Conservation (phyloP, 1,284 basidiomycete genomes). For the Coriolopsis trogii region DNA sequence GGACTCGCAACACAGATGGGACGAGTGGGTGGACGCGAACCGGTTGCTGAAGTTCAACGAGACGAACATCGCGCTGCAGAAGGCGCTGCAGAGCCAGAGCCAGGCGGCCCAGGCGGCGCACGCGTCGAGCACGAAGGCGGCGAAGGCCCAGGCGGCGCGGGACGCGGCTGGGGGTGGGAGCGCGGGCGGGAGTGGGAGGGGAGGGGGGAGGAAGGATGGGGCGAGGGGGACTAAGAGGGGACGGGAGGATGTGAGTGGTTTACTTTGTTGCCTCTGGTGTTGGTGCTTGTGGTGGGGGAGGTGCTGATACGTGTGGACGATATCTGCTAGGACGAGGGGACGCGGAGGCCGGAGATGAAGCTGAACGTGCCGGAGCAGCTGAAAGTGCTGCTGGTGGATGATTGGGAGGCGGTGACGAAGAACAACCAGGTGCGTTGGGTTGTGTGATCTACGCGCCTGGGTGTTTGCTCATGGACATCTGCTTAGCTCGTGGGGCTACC, state of each 20-base stretch:
- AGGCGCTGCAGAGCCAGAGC: slow-evolving; percentile 40
- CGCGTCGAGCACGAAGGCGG: slow-evolving; percentile 31
- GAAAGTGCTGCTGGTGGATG: slow-evolving; percentile 92
- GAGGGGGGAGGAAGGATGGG: slow-evolving; percentile 41
- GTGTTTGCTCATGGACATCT: neutral
- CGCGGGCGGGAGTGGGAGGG: slow-evolving; percentile 37
- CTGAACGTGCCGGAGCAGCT: slow-evolving; percentile 87
- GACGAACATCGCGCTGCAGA: slow-evolving; percentile 82
- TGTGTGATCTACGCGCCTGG: neutral
- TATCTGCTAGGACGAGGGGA: slow-evolving; percentile 67
- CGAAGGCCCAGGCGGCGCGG: slow-evolving; percentile 39
- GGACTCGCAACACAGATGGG: slow-evolving; percentile 72
- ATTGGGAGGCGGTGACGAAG: slow-evolving; percentile 98
- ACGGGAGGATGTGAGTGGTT: slow-evolving; percentile 58
- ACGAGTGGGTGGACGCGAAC: slow-evolving; percentile 92
- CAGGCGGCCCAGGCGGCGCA: slow-evolving; percentile 30
- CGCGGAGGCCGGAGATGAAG: slow-evolving; percentile 88
- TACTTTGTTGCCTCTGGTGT: neutral
- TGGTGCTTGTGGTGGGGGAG: no score
- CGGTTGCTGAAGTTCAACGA: slow-evolving; percentile 91
- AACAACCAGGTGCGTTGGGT: slow-evolving; percentile 72
- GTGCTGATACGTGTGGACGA: no score
- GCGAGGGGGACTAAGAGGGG: slow-evolving; percentile 63
- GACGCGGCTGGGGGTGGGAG: no score
- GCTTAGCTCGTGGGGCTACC: slow-evolving; percentile 88